phyloP scores from a whole-genome alignment of 495 filamentous ascomycete species.

The Lichina pygmaea region DNA sequence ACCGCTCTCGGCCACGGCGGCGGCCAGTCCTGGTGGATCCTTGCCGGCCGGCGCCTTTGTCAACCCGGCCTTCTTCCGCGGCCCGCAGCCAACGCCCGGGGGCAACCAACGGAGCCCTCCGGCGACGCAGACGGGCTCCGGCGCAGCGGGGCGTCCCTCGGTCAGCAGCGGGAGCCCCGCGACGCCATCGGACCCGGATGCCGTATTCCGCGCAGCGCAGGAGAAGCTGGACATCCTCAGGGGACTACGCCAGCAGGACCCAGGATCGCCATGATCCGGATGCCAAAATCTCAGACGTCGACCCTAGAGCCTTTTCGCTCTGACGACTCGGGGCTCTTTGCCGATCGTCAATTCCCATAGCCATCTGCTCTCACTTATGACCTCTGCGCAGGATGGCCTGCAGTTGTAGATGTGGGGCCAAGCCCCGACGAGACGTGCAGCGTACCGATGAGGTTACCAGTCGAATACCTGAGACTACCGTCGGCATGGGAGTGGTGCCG shows the following conservation, averaged over 20 bases:
- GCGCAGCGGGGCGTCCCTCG: conserved; percentile 8
- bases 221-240: conserved; percentile 21
- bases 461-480: too few relatives aligned
- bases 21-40: conserved; percentile 6
- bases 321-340: too few relatives aligned
- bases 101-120: background rate
- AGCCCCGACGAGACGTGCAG: too few relatives aligned
- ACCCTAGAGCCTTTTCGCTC: too few relatives aligned
- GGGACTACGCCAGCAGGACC: conserved; percentile 5
- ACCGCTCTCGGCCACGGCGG: background rate
- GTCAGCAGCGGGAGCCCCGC: conserved; percentile 14
- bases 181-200: conserved; percentile 1
- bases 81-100: conserved; percentile 18
- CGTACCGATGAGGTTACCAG: too few relatives aligned
- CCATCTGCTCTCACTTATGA: too few relatives aligned
- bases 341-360: too few relatives aligned
- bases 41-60: conserved; percentile 27
- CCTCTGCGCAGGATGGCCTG: too few relatives aligned
- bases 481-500: too few relatives aligned
- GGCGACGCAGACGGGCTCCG: background rate
- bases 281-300: too few relatives aligned
- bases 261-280: background rate
- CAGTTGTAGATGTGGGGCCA: too few relatives aligned
- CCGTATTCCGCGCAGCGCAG: conserved; percentile 10
- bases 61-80: conserved; percentile 36